Evolutionary conservation across 23 red algal species (phyloP).

Genomic region (Gracilaria vermiculophylla): DNA sequence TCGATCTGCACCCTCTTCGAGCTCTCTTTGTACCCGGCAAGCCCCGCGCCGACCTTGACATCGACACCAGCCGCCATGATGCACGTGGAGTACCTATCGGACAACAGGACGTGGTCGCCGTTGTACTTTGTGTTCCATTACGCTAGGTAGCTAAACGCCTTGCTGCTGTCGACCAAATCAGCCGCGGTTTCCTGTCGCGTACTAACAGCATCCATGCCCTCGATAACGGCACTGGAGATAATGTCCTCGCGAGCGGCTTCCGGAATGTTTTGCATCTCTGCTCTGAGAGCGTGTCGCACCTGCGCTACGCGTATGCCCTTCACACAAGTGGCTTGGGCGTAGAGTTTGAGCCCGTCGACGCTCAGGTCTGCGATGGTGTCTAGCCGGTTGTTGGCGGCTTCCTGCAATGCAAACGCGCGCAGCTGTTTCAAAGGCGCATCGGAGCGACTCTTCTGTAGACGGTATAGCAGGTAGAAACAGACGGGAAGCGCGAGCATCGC

Average conservation of each 20-base stretch:
- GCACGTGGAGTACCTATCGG: conserved; percentile 16
- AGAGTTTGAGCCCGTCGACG: neutral
- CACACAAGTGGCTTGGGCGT: conserved; percentile 24
- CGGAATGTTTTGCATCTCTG: conserved; percentile 4
- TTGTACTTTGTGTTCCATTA: conserved; percentile 33
- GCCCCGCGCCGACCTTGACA: neutral
- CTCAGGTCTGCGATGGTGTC: neutral
- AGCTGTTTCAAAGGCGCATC: neutral
- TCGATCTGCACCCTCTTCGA: neutral
- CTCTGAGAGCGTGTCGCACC: neutral
- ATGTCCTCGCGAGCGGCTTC: neutral
- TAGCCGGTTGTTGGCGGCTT: neutral
- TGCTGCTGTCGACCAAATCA: neutral
- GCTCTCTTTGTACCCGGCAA: conserved; percentile 7
- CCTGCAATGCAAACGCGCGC: neutral
- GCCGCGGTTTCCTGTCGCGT: conserved; percentile 19
- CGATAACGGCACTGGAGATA: conserved; percentile 18
- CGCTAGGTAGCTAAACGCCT: neutral
- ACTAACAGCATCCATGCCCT: neutral
- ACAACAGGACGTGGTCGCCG: neutral
- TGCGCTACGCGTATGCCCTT: neutral
- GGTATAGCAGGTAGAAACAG: neutral
- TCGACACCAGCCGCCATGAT: conserved; percentile 27
- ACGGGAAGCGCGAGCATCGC: neutral
- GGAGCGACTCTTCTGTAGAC: neutral